These are phyloP conservation scores for Leishmania major DNA, from an alignment of 208 protist species.

Conservation along the genomic window DNA sequence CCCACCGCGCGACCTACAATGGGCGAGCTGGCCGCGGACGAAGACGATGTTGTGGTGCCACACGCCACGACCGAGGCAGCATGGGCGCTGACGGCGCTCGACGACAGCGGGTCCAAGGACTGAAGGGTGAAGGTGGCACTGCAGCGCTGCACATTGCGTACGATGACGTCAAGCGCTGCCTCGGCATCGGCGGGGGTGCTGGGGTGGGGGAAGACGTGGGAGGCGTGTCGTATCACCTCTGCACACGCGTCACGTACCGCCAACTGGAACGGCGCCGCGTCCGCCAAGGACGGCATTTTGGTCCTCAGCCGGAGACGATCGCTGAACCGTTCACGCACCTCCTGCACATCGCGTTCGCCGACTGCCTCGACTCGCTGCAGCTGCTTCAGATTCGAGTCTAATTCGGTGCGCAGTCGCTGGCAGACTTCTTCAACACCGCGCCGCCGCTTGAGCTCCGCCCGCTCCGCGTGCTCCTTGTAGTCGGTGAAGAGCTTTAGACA, in stretches of 20 bases:
- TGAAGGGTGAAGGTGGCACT: constrained; percentile 25
- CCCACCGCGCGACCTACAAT: background rate
- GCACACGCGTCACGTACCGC: constrained; percentile 49
- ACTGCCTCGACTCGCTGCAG: constrained; percentile 27
- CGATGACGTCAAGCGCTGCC: constrained; percentile 49
- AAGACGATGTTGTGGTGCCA: constrained; percentile 5
- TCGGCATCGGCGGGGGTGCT: constrained; percentile 30
- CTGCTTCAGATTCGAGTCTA: constrained; percentile 24
- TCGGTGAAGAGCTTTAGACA: constrained; percentile 19
- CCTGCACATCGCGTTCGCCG: constrained; percentile 19
- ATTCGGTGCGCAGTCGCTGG: constrained; percentile 30
- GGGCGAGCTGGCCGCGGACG: constrained; percentile 20
- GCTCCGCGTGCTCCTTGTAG: constrained; percentile 14
- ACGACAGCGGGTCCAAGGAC: constrained; percentile 26
- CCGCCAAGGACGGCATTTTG: constrained; percentile 18
- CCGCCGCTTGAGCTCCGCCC: constrained; percentile 14
- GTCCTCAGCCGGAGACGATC: constrained; percentile 17
- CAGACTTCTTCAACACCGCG: constrained; percentile 25
- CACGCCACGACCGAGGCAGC: background rate
- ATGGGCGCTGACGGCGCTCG: constrained; percentile 7
- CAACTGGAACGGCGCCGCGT: constrained; percentile 42
- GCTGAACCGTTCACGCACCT: constrained; percentile 12
- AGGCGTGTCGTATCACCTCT: constrained; percentile 42
- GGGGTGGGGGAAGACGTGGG: constrained; percentile 38
- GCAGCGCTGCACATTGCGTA: constrained; percentile 29